Percentiles rank a stretch among this genome's conserved stretches.
Conservation (phyloP, 306 rosid species). For the Trifolium subterraneum region DNA sequence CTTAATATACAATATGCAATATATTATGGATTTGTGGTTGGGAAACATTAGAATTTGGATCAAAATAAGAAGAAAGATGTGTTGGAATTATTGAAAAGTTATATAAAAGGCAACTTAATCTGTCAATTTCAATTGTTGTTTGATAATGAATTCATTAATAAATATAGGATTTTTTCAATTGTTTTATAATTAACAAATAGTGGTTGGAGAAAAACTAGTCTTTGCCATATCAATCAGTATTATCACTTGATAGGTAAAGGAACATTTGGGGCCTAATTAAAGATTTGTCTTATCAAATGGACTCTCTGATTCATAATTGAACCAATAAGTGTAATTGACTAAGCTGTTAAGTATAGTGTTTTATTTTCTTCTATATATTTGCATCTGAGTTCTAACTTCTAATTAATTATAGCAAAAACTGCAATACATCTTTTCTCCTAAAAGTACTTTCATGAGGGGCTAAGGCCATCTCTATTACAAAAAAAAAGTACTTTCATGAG, state of each 20-base stretch:
- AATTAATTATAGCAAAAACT: background rate
- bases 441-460: no score
- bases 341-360: background rate
- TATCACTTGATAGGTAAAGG: conserved; percentile 19
- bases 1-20: conserved; percentile 26
- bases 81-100: background rate
- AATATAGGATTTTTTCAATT: no score
- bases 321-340: conserved; percentile 24
- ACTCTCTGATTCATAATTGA: conserved; percentile 30
- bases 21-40: conserved; percentile 39
- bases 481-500: background rate
- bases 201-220: conserved; percentile 3
- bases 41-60: conserved; percentile 31
- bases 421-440: background rate
- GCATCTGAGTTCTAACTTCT: conserved; percentile 8
- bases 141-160: no score
- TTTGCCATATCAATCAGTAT: conserved; percentile 21
- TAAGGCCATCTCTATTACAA: no score
- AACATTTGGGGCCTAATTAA: conserved; percentile 20
- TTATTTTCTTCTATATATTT: background rate
- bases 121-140: conserved; percentile 44
- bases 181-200: conserved; percentile 20
- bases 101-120: background rate
- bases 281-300: background rate
- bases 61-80: background rate